Base-by-base conservation (phyloP, 2,329 filamentous ascomycete genomes). In the Podosphaera fusca region DNA sequence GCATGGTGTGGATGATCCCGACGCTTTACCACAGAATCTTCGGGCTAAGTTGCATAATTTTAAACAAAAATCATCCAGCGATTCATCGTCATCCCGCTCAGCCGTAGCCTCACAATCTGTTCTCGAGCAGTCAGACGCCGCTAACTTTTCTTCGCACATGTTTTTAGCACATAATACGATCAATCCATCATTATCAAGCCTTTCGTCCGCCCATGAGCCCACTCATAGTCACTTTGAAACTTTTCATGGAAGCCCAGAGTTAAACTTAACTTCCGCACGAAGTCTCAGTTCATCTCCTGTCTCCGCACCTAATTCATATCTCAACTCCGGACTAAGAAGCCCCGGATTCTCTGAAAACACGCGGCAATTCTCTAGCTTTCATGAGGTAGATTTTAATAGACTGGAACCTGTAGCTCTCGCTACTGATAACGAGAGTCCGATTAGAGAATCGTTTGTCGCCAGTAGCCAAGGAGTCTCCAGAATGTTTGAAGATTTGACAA, bases 1-100 rank as follows among this genome's bases (percentile, higher is more conserved):
- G 64, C 80, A 92, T 60, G 89, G 88, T 1, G 87, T 96, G 10
- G 83, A 89, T 2, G 87, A 94, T 62, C 87, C 87, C 0, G 90
- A 96, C 56, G 86, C 95, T 62, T 75, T 98, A 3, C 92, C 92
- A 0, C 82, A 88, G 60, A 81, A 85, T 62, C 57, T 67, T 30
- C 60, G 64, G 12, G 64, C 63, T n/a, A 67, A 67, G 56, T 63
- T 64, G 8, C 65, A 68, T 55, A 61, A 59, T 8, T 65, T 67
- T 55, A 67, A 63, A 38, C 61, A 65, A 14, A 68, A 68, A 54
- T 64, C 63, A 12, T 67, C 62, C 54, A 66, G 68, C 40, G 62
- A 66, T 38, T 63, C 62, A 33, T 63, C 62, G 14, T 59, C 60
- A 47, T 61, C 62, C 29, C 64, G 63, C 42, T 64, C 60, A 57